Conservation (phyloP, 768 basidiomycete species). For the Termitomyces sp. region DNA sequence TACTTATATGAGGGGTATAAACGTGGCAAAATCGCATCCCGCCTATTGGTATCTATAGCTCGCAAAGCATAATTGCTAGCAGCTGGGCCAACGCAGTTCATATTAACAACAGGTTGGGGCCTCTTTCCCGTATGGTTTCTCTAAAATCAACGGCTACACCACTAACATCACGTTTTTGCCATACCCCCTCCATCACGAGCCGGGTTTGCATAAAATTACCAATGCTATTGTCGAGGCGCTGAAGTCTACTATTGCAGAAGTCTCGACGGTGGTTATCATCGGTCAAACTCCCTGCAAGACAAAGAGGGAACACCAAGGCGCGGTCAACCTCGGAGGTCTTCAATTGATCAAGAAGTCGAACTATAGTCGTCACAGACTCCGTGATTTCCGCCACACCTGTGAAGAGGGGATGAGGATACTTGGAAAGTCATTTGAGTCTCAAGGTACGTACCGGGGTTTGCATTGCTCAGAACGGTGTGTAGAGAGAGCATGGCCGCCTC, state of each 20-base stretch:
- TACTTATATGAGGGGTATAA: slow-evolving; percentile 15
- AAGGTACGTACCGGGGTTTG: slow-evolving; percentile 57
- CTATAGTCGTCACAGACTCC: slow-evolving; percentile 50
- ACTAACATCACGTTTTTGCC: slow-evolving; percentile 61
- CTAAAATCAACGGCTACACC: slow-evolving; percentile 57
- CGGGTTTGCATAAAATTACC: slow-evolving; percentile 59
- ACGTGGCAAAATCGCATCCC: slow-evolving; percentile 7
- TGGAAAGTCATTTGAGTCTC: neutral
- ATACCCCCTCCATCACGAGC: slow-evolving; percentile 63
- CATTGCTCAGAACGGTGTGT: slow-evolving; percentile 66
- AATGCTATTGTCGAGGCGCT: slow-evolving; percentile 50
- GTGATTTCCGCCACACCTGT: slow-evolving; percentile 72
- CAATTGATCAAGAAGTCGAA: slow-evolving; percentile 50
- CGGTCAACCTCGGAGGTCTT: slow-evolving; percentile 62
- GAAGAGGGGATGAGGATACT: slow-evolving; percentile 3
- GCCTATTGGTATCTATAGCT: slow-evolving; percentile 14
- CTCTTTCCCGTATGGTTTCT: slow-evolving; percentile 51
- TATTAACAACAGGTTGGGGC: slow-evolving; percentile 47
- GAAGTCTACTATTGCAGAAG: slow-evolving; percentile 55
- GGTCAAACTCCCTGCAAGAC: slow-evolving; percentile 70
- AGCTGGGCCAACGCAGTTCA: slow-evolving; percentile 19
- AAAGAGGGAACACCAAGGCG: slow-evolving; percentile 68
- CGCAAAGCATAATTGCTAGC: neutral
- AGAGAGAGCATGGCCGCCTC: slow-evolving; percentile 67
- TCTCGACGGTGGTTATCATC: slow-evolving; percentile 58